Evolutionary conservation across 192 early-diverging fungal genomes (phyloP).

Genomic region (Coemansia sp.): DNA sequence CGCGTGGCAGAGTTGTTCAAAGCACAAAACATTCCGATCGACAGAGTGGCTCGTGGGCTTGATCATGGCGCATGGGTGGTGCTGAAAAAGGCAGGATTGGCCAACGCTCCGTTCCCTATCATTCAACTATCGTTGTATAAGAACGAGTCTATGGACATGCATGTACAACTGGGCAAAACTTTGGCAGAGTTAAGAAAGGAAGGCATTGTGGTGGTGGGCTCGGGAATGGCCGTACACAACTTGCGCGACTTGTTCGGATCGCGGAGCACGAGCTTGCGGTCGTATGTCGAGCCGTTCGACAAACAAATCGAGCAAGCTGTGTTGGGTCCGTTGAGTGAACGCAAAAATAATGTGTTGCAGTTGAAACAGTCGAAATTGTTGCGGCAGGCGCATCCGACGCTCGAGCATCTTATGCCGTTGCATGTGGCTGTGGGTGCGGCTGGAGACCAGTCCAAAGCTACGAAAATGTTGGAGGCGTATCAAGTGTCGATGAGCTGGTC

Average conservation of each 20-base stretch:
- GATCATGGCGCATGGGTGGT: conserved; percentile 75
- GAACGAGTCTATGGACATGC: conserved; percentile 55
- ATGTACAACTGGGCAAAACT: conserved; percentile 56
- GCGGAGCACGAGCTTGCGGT: conserved; percentile 30
- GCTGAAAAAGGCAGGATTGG: conserved; percentile 59
- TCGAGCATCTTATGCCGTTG: conserved; percentile 67
- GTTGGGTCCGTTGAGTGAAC: conserved; percentile 19
- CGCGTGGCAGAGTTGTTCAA: conserved; percentile 53
- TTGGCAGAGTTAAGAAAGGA: conserved; percentile 53
- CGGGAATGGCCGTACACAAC: conserved; percentile 68
- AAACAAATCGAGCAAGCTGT: conserved; percentile 54
- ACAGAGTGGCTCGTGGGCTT: conserved; percentile 55
- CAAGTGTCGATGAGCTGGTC: conserved; percentile 44
- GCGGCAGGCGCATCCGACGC: conserved; percentile 59
- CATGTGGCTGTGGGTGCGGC: conserved; percentile 67
- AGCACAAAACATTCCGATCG: conserved; percentile 45
- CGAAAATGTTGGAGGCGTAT: conserved; percentile 35
- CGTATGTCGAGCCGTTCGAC: conserved; percentile 61
- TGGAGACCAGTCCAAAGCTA: conserved; percentile 32
- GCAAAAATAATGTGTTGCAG: conserved; percentile 37
- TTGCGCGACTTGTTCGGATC: conserved; percentile 52
- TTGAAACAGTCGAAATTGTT: conserved; percentile 48
- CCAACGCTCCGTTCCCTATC: conserved; percentile 58
- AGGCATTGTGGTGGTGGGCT: conserved; percentile 62
- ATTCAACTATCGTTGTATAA: conserved; percentile 61